Base-by-base conservation (phyloP, 1,284 basidiomycete genomes). In the Sanguinoderma infundibulare region DNA sequence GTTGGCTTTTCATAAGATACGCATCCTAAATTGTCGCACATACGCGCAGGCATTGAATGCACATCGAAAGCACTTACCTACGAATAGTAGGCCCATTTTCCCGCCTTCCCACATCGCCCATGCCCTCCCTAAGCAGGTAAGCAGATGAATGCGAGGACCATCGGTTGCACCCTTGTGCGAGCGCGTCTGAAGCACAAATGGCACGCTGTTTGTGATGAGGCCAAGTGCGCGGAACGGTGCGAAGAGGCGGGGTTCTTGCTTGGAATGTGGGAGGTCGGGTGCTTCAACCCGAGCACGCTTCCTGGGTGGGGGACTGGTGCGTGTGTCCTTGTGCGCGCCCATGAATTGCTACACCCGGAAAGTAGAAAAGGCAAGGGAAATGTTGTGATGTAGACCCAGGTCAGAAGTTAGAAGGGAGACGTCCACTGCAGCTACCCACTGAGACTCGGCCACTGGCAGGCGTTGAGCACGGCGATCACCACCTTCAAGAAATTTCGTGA, bases 101-200 rank as follows among this genome's bases (percentile, higher is more conserved):
- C 89, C 92, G 14, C 95, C 95, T 72, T 98, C 95, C 97, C 97
- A 99, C 76, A 98, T 83, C 22, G 95, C 92, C 97, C 97, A 99
- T 68, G 92, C 89, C 64, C 83, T 87, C 15, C 97, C 97, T 5
- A 98, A 76, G 69, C 94, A 96, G 14, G 96, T 98, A 44, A 98
- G 78, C 52, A 99, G 81, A 68, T 95, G 90, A 61, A 95, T 81
- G 51, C 86, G 83, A 1, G 94, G 94, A 1, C 90, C 92, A 49
- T 92, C 91, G 0, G 91, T 87, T 8, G 94, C 89, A 35, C 95
- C 95, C 74, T 96, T 97, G 72, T 91, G 85, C 3, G 94, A 91
- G 63, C 94, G 88, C 1, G 92, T 87, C 79, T 97, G 95, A 59
- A 98, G 78, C 6, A 91, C 87, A 73, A 98, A 95, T 10, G 97